These are phyloP conservation scores for Botrytis squamosa DNA, from an alignment of 2,329 filamentous ascomycete species.

Conservation along the genomic window DNA sequence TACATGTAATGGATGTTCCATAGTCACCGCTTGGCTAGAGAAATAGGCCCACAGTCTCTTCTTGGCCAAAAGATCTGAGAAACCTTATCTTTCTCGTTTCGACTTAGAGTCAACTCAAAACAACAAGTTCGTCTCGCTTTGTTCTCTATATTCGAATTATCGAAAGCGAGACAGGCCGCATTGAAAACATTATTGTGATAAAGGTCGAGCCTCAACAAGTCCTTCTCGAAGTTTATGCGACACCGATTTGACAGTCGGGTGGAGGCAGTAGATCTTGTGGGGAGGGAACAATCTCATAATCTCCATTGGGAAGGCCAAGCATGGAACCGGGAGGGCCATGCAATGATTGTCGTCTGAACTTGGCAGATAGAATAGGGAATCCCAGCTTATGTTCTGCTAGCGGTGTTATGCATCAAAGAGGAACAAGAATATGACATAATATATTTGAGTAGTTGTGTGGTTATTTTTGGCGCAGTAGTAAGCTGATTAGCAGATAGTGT, in stretches of 20 bases:
- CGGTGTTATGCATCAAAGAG: slow-evolving; percentile 7
- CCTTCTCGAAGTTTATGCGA: slow-evolving; percentile 17
- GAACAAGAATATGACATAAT: slow-evolving; percentile 1
- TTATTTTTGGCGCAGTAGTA: slow-evolving; percentile 12
- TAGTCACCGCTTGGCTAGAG: background rate
- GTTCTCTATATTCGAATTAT: slow-evolving; percentile 1
- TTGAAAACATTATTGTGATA: slow-evolving; percentile 15
- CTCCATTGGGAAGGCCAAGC: slow-evolving; percentile 6
- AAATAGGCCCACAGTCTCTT: background rate
- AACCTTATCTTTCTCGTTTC: background rate
- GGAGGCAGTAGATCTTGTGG: slow-evolving; percentile 19
- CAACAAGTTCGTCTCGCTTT: slow-evolving; percentile 6
- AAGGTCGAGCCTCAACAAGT: slow-evolving; percentile 6
- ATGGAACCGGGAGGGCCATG: slow-evolving; percentile 8
- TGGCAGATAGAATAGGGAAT: slow-evolving; percentile 3
- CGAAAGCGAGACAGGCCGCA: slow-evolving; percentile 3
- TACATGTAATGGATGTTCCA: background rate
- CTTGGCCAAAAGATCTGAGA: background rate
- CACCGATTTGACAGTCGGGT: slow-evolving; percentile 4
- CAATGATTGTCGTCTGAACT: slow-evolving; percentile 15
- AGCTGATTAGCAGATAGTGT: slow-evolving; percentile 5
- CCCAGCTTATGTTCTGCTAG: slow-evolving; percentile 4
- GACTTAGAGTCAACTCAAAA: slow-evolving; percentile 3
- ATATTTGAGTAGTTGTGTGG: background rate
- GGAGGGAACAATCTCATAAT: slow-evolving; percentile 11